phyloP scores from a whole-genome alignment of 2,329 filamentous ascomycete genomes.

The Pyricularia pennisetigena region DNA sequence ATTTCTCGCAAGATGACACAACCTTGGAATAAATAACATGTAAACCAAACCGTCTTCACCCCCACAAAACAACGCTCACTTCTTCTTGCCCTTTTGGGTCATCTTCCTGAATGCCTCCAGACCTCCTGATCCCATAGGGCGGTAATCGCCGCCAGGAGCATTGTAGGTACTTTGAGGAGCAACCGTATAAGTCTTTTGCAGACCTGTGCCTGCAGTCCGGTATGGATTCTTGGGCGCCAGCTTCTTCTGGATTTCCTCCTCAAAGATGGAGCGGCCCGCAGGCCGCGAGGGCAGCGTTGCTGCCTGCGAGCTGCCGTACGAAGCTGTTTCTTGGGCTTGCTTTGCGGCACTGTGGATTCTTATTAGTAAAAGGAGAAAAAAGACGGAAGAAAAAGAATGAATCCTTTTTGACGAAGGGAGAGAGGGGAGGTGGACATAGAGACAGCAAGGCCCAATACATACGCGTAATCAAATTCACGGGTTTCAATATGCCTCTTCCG shows the following conservation, averaged over 20 bases:
- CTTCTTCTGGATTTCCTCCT: slow-evolving; percentile 46
- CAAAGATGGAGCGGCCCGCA: slow-evolving; percentile 16
- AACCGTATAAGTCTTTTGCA: slow-evolving; percentile 48
- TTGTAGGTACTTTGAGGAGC: slow-evolving; percentile 54
- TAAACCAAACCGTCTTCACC: not conserved
- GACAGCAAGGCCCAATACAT: slow-evolving; percentile 20
- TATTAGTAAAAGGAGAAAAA: not conserved
- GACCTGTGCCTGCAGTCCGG: slow-evolving; percentile 43
- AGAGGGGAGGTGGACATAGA: not conserved
- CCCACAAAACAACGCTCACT: not conserved
- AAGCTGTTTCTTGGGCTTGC: slow-evolving; percentile 36
- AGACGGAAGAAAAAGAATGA: not conserved
- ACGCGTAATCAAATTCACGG: slow-evolving; percentile 55
- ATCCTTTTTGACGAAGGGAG: not conserved
- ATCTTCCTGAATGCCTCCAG: slow-evolving; percentile 57
- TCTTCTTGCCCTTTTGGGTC: slow-evolving; percentile 48
- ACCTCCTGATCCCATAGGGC: slow-evolving; percentile 53
- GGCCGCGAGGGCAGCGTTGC: slow-evolving; percentile 27
- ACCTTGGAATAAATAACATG: not conserved
- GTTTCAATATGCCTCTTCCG: slow-evolving; percentile 67
- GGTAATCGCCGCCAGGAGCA: slow-evolving; percentile 35
- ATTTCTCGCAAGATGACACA: not conserved
- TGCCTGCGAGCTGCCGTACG: slow-evolving; percentile 17
- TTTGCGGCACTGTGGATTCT: slow-evolving; percentile 38
- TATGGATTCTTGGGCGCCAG: slow-evolving; percentile 47